Conservation (phyloP, 2,329 filamentous ascomycete species). For the Leptographium radiaticola region DNA sequence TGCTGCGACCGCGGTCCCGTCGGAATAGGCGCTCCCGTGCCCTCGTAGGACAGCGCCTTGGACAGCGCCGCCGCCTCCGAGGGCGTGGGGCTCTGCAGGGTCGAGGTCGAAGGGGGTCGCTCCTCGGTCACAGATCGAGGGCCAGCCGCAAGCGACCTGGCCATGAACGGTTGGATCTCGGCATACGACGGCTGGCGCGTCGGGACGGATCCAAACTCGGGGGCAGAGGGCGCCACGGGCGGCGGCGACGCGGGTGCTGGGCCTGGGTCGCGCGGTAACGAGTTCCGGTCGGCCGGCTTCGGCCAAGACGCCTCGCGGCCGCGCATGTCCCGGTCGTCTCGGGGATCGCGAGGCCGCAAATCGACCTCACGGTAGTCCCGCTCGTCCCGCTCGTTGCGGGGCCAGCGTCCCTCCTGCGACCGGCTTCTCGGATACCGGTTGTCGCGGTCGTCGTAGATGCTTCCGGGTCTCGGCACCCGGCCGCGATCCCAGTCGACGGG, state of each 20-base stretch:
- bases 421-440: constrained; percentile 50
- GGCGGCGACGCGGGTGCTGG: constrained; percentile 39
- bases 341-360: constrained; percentile 20
- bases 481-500: constrained; percentile 41
- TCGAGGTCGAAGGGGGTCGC: constrained; percentile 28
- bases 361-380: constrained; percentile 28
- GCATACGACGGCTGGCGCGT: constrained; percentile 26
- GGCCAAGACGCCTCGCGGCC: constrained; percentile 34
- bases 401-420: constrained; percentile 51
- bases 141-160: constrained; percentile 40
- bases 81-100: constrained; percentile 9
- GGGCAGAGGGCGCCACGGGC: constrained; percentile 42
- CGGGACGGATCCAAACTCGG: constrained; percentile 43
- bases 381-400: constrained; percentile 34
- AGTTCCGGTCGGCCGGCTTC: constrained; percentile 34
- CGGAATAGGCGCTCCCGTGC: constrained; percentile 32
- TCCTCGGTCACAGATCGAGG: constrained; percentile 38
- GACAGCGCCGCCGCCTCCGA: constrained; percentile 5
- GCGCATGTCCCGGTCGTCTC: constrained; percentile 25
- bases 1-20: constrained; percentile 41
- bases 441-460: constrained; percentile 44
- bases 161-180: constrained; percentile 20
- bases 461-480: constrained; percentile 32
- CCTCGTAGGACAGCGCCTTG: constrained; percentile 26
- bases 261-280: constrained; percentile 31